Evolutionary conservation across 768 basidiomycete genomes (phyloP).

Genomic region (Pleurotus tuber-regium): DNA sequence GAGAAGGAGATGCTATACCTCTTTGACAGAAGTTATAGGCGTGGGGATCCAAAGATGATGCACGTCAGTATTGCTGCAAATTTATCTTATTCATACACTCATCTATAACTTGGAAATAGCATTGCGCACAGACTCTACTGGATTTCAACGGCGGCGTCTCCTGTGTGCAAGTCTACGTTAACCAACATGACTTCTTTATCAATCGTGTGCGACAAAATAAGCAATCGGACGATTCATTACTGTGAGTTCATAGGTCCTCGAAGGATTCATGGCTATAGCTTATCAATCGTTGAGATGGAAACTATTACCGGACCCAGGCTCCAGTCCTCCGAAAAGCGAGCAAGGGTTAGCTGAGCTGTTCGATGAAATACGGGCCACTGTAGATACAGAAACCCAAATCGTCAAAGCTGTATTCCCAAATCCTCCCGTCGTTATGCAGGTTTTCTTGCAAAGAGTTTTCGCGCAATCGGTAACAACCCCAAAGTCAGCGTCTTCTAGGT

Average conservation of each 20-base stretch:
- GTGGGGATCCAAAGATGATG: conserved; percentile 99
- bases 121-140: conserved; percentile 93
- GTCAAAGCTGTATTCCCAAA: conserved; percentile 99
- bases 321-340: conserved; percentile 74
- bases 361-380: conserved; percentile 83
- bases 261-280: not conserved
- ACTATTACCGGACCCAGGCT: conserved; percentile 74
- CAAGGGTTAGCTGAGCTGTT: conserved; percentile 78
- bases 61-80: conserved; percentile 54
- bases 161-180: conserved; percentile 98
- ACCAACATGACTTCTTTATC: conserved; percentile 99
- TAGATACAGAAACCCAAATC: conserved; percentile 95
- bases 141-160: conserved; percentile 98
- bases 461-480: conserved; percentile 82
- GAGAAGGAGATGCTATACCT: conserved; percentile 97
- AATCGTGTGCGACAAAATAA: conserved; percentile 76
- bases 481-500: not conserved
- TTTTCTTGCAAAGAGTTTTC: conserved; percentile 95
- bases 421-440: conserved; percentile 95
- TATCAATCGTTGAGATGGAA: conserved; percentile 63
- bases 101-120: conserved; percentile 50
- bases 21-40: conserved; percentile 94
- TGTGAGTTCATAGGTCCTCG: conserved; percentile 40
- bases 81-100: not conserved
- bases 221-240: conserved; percentile 49